Conservation (phyloP, 2,329 filamentous ascomycete species). For the Colletotrichum phormii region DNA sequence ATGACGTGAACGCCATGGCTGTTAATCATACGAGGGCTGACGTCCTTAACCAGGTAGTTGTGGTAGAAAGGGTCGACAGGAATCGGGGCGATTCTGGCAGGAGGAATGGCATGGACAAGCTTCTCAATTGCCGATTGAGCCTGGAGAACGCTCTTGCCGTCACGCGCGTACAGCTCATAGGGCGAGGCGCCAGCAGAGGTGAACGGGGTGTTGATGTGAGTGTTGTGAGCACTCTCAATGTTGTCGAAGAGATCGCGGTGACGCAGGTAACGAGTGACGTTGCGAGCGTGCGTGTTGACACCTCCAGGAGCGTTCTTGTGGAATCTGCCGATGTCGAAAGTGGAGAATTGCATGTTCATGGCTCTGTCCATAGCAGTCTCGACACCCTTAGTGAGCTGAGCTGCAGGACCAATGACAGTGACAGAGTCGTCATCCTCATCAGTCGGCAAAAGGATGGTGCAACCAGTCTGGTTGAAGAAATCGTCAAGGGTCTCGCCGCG, state of each 20-base stretch:
- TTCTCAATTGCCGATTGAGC: conserved; percentile 81
- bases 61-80: conserved; percentile 84
- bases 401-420: conserved; percentile 83
- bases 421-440: conserved; percentile 85
- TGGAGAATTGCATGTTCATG: conserved; percentile 85
- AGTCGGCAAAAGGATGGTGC: conserved; percentile 83
- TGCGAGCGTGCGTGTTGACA: conserved; percentile 82
- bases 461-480: conserved; percentile 92
- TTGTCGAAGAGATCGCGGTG: conserved; percentile 85
- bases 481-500: conserved; percentile 83
- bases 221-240: conserved; percentile 82
- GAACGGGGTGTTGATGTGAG: conserved; percentile 87
- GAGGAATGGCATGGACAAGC: conserved; percentile 80
- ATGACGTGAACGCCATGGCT: conserved; percentile 80
- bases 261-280: conserved; percentile 88
- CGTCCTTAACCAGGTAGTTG: conserved; percentile 74
- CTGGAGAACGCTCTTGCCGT: conserved; percentile 84
- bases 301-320: conserved; percentile 80
- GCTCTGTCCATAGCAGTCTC: conserved; percentile 91
- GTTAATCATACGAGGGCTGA: conserved; percentile 72
- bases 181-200: conserved; percentile 76
- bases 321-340: conserved; percentile 84
- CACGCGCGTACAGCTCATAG: conserved; percentile 90
- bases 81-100: conserved; percentile 75
- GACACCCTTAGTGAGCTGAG: conserved; percentile 78